Evolutionary conservation across 192 early-diverging fungal species (phyloP).

Genomic region (Thamnidium elegans): DNA sequence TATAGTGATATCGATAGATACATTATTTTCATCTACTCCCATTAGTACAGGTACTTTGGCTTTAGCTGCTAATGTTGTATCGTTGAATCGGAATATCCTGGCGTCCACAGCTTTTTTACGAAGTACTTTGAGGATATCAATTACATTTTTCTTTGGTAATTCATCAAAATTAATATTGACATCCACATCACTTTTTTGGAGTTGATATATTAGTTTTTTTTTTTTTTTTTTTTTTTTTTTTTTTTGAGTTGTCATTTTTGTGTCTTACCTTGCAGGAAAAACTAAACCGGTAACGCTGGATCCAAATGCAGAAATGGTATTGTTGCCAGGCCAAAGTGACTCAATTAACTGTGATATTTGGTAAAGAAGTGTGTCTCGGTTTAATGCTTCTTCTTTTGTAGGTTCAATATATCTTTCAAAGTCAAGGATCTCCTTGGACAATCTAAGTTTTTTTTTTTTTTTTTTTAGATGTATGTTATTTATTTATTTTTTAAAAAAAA

Average conservation of each 20-base stretch:
- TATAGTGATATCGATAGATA: constrained; percentile 20
- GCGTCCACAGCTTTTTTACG: background rate
- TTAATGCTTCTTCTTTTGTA: constrained; percentile 6
- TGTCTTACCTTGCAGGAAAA: constrained; percentile 25
- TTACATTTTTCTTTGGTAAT: background rate
- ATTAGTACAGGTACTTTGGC: constrained; percentile 1
- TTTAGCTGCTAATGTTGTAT: background rate
- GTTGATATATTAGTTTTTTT: background rate
- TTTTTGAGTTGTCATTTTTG: too few species aligned
- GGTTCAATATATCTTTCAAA: constrained; percentile 27
- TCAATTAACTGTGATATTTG: background rate
- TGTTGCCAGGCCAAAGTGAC: background rate
- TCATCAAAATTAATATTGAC: constrained; percentile 13
- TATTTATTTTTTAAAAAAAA: background rate
- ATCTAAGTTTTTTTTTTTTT: constrained; percentile 4
- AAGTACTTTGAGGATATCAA: background rate
- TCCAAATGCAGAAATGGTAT: constrained; percentile 7
- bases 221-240: too few species aligned
- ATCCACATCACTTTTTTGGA: constrained; percentile 21
- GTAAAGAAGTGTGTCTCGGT: background rate
- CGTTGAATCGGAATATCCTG: background rate
- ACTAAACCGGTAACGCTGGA: constrained; percentile 23
- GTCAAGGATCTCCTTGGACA: constrained; percentile 21
- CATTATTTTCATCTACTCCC: background rate
- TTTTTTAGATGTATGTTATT: background rate